Evolutionary conservation across 179 eudicot species (phyloP).

Genomic region (Monotropa hypopitys): DNA sequence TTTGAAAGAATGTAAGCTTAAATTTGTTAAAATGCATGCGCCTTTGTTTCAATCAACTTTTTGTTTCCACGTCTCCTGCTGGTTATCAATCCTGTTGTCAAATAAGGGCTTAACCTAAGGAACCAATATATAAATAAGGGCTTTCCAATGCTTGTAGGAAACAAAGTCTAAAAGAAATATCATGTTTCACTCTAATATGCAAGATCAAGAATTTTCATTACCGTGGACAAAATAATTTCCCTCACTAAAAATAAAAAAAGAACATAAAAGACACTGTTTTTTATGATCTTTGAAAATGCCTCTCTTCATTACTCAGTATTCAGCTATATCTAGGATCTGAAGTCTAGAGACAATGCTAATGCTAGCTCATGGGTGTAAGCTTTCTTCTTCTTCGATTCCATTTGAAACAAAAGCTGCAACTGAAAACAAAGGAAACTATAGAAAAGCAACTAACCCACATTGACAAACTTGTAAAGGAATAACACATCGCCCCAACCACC

Average conservation of each 20-base stretch:
- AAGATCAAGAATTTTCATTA: background rate
- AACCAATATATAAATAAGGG: background rate
- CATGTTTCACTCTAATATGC: background rate
- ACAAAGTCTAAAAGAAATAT: background rate
- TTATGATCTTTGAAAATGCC: background rate
- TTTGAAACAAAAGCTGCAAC: slow-evolving; percentile 9
- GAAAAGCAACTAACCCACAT: slow-evolving; percentile 6
- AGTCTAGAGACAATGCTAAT: background rate
- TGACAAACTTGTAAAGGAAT: slow-evolving; percentile 4
- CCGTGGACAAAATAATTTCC: too few species aligned
- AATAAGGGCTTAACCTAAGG: background rate
- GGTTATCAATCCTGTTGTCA: background rate
- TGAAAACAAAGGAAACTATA: background rate
- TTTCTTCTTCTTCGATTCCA: background rate
- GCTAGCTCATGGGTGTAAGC: slow-evolving; percentile 5
- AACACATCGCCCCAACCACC: slow-evolving; percentile 1
- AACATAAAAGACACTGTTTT: background rate
- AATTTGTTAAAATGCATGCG: background rate
- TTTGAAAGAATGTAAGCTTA: background rate
- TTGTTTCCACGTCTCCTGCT: background rate
- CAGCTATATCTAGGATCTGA: slow-evolving; percentile 9
- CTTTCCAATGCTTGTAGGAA: background rate
- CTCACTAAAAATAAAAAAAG: background rate
- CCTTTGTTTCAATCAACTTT: background rate
- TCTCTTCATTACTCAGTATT: background rate